Evolutionary conservation across 768 basidiomycete genomes (phyloP), one percentile per base, ranked within the genome.

Genomic region (Grammothele lineata): DNA sequence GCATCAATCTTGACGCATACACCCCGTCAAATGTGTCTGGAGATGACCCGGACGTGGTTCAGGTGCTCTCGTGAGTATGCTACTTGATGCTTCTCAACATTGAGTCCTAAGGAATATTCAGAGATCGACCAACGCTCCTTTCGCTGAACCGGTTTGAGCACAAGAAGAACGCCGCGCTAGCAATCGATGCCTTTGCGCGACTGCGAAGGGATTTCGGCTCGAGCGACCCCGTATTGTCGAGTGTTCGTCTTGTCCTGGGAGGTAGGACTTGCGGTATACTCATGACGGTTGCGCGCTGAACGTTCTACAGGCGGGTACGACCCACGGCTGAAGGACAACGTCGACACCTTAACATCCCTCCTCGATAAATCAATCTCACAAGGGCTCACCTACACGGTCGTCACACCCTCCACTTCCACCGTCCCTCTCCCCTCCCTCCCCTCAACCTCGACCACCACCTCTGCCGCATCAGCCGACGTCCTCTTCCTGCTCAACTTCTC

Each of bases 121-220:
- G 83, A 35, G 64, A 77, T 26, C 73, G 75, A 3, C 89, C 87
- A 0, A 92, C 90, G 0, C 65, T 98, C 3, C 60, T 97, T 1
- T 91, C 94, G 4, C 70, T 98, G 27, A 98, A 99, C 62, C 86
- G 95, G 2, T 98, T 95, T 60, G 96, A 99, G 66, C 80, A 76
- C 58, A 98, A 98, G 73, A 99, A 99, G 69, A 95, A 98, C 56
- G 76, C 75, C 0, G 77, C 77, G 1, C 73, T 99, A 2, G 96
- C 94, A 0, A 71, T 98, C 5, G 68, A 81, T 35, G 71, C 94
- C 0, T 97, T 93, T 58, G 81, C 87, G 1, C 64, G 68, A 11
- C 63, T 91, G 30, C 67, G 68, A 34, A 65, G 63, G 36, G 62
- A 54, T 14, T 42, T 65, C 11, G 45, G 50, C 5, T 14, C 21